These are phyloP conservation scores for Camelina laxa DNA, from an alignment of 345 rosid genomes.

Conservation along the genomic window DNA sequence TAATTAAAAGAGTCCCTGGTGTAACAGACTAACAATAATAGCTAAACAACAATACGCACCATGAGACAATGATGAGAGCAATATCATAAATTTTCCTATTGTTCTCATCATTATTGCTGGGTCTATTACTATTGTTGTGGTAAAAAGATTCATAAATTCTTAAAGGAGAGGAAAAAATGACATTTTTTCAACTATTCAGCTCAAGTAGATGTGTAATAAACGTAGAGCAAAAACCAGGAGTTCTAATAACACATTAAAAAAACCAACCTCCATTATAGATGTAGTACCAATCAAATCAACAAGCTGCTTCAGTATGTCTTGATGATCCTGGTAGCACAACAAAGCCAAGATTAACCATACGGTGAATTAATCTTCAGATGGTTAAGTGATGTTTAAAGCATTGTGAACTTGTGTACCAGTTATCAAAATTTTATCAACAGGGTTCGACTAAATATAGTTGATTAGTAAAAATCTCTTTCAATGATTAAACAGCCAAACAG, in stretches of 20 bases:
- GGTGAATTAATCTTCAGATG: slow-evolving; percentile 19
- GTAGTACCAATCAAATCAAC: slow-evolving; percentile 94
- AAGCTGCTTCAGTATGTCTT: slow-evolving; percentile 64
- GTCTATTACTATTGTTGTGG: slow-evolving; percentile 11
- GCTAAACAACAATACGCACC: slow-evolving; percentile 8
- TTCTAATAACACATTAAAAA: slow-evolving; percentile 6
- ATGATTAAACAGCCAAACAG: slow-evolving; percentile 8
- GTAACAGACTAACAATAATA: background rate
- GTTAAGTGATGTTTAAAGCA: slow-evolving; percentile 19
- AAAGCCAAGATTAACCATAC: slow-evolving; percentile 33
- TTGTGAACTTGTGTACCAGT: slow-evolving; percentile 3
- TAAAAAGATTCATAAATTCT: slow-evolving; percentile 23
- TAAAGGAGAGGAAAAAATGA: slow-evolving; percentile 13
- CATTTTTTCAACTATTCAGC: slow-evolving; percentile 18
- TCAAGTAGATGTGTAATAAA: slow-evolving; percentile 11
- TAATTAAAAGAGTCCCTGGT: background rate
- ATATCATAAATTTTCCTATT: slow-evolving; percentile 10
- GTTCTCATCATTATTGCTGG: slow-evolving; percentile 12
- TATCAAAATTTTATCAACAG: background rate
- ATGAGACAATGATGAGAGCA: slow-evolving; percentile 17
- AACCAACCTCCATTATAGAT: slow-evolving; percentile 92
- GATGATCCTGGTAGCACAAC: slow-evolving; percentile 68
- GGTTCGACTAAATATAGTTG: slow-evolving; percentile 26
- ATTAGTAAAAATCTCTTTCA: slow-evolving; percentile 23
- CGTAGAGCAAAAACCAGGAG: slow-evolving; percentile 2